phyloP scores from a whole-genome alignment of 2,329 filamentous ascomycete species.

The Fusarium nanum region DNA sequence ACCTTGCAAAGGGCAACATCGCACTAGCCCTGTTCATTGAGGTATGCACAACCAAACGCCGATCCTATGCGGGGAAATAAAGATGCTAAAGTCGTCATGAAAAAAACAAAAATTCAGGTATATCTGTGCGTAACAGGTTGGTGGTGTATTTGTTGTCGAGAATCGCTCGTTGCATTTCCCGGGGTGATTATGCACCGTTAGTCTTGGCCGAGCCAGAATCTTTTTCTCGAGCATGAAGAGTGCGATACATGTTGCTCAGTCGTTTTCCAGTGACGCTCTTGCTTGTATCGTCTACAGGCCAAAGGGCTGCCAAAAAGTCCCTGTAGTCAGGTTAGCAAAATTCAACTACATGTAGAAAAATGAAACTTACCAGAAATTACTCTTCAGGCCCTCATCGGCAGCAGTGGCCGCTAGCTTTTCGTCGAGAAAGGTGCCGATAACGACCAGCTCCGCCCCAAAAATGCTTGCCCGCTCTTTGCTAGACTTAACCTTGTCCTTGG shows the following conservation, averaged over 20 bases:
- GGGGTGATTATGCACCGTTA: constrained; percentile 49
- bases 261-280: constrained; percentile 58
- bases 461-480: constrained; percentile 71
- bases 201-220: constrained; percentile 47
- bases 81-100: constrained; percentile 39
- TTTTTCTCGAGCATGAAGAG: constrained; percentile 52
- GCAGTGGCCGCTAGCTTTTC: constrained; percentile 57
- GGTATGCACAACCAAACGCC: constrained; percentile 46
- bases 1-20: constrained; percentile 33
- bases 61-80: constrained; percentile 44
- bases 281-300: constrained; percentile 60
- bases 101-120: constrained; percentile 37
- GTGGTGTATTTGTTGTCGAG: not conserved
- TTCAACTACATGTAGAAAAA: not conserved
- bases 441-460: constrained; percentile 69
- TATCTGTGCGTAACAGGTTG: constrained; percentile 33
- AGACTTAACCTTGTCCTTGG: constrained; percentile 70
- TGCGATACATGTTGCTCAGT: constrained; percentile 59
- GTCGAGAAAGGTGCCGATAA: constrained; percentile 72
- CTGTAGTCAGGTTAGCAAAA: constrained; percentile 46
- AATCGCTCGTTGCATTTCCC: constrained; percentile 1
- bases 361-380: constrained; percentile 62
- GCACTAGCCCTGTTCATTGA: constrained; percentile 40
- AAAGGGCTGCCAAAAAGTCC: constrained; percentile 60
- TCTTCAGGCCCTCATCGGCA: constrained; percentile 57